Evolutionary conservation across 306 rosid species (phyloP), one percentile per base, ranked within the genome.

Genomic region (Quercus parvula): DNA sequence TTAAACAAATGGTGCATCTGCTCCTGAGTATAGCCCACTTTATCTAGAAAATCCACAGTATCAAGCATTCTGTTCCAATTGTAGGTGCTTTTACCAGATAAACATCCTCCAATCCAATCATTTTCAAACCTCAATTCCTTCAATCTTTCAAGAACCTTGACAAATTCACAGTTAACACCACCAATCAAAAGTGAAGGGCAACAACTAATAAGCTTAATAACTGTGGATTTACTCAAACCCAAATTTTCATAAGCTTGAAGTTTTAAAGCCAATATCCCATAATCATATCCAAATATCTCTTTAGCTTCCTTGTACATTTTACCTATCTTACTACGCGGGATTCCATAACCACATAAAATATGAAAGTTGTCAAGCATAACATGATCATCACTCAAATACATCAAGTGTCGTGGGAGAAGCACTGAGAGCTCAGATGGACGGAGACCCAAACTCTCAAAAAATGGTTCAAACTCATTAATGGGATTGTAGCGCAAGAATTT

Each of bases 391-490:
- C 81, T 81, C 75, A 94, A 54, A 77, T 46, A 94, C 79, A 86
- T 66, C 79, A 89, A 76, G 5, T 33, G 85, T 58, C 55, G 74
- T 0, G 98, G 98, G 2, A 94, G 87, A 71, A 86, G 9, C 74
- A 24, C 41, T 2, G 70, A 78, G 64, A 90, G 73, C 82, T 92
- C 90, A 3, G 86, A 86, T 11, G 83, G 89, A 8, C 56, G 58
- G 78, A 94, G 68, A 18, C 97, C 96, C 68, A 94, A 76, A 81
- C 97, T 92, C 86, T 94, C 98, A 7, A 92, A 77, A 78, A 94
- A 92, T 0, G 97, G 97, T 62, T 94, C 98, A 59, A 89, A 92
- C 89, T 94, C 98, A 25, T 94, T 92, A 18, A 94, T 83, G 49
- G 96, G 97, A 76, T 92, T 74, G 49, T 89, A 90, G 56, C 91